A percentile compares a stretch with the other conserved stretches of the same genome.
Evolutionary conservation across 306 rosid species (phyloP).

Genomic region (Malus sylvestris): DNA sequence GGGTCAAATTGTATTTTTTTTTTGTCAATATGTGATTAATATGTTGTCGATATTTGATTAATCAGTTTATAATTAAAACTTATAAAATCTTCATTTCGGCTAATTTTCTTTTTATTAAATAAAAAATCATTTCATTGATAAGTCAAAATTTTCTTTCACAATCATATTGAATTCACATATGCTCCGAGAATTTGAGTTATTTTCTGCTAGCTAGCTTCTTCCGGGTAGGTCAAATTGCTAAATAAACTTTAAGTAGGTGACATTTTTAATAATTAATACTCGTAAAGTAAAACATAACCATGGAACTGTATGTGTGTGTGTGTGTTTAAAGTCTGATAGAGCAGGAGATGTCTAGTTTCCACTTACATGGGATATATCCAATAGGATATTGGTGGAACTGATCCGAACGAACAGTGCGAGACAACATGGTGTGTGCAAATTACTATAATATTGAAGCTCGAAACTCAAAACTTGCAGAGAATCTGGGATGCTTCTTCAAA

Average conservation of each 20-base stretch:
- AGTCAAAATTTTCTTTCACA: neutral
- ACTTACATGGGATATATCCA: conserved; percentile 10
- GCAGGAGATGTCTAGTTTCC: neutral
- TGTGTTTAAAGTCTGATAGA: neutral
- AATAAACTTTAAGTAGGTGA: neutral
- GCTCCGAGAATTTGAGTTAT: neutral
- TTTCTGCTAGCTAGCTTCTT: neutral
- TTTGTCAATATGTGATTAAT: too few relatives aligned
- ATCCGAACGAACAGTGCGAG: neutral
- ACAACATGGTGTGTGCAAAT: conserved; percentile 1
- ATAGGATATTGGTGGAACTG: neutral
- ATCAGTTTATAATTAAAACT: too few relatives aligned
- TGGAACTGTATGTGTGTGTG: neutral
- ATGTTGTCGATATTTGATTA: too few relatives aligned
- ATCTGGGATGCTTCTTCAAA: conserved; percentile 24
- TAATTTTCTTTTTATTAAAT: neutral
- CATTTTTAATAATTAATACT: neutral
- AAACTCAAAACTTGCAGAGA: conserved; percentile 14
- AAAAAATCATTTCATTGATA: neutral
- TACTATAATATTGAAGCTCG: conserved; percentile 8
- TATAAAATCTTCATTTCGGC: too few relatives aligned
- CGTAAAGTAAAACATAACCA: neutral
- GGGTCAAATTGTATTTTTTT: too few relatives aligned
- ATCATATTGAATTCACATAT: neutral
- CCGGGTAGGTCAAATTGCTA: neutral